Evolutionary conservation across 1,139 yeast genomes (phyloP).

Genomic region (Kodamaea fungicola): DNA sequence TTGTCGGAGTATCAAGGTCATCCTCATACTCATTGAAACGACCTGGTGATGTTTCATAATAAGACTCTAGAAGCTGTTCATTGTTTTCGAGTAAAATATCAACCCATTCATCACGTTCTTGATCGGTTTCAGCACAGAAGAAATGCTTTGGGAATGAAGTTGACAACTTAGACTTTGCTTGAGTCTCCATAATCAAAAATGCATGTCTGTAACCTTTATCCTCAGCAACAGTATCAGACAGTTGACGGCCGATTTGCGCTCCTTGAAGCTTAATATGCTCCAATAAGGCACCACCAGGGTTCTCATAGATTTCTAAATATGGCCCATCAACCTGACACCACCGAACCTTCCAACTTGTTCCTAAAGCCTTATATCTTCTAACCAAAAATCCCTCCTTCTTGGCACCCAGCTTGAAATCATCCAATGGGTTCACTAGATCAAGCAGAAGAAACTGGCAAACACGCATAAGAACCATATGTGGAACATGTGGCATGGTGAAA

Average conservation of each 20-base stretch:
- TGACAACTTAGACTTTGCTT: slow-evolving; percentile 51
- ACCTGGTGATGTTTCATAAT: slow-evolving; percentile 8
- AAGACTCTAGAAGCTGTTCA: slow-evolving; percentile 5
- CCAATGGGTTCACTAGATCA: slow-evolving; percentile 64
- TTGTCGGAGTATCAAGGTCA: slow-evolving; percentile 12
- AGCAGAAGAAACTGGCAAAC: slow-evolving; percentile 67
- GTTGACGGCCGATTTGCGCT: slow-evolving; percentile 64
- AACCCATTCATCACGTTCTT: slow-evolving; percentile 80
- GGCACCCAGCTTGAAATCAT: slow-evolving; percentile 53
- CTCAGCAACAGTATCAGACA: slow-evolving; percentile 57
- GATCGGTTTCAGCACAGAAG: slow-evolving; percentile 79
- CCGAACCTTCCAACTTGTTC: slow-evolving; percentile 68
- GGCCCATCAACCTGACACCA: slow-evolving; percentile 74
- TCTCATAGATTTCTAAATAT: slow-evolving; percentile 56
- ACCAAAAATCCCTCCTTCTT: slow-evolving; percentile 68
- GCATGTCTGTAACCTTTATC: slow-evolving; percentile 77
- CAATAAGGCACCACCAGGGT: slow-evolving; percentile 53
- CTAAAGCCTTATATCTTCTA: slow-evolving; percentile 55
- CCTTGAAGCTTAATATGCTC: slow-evolving; percentile 59
- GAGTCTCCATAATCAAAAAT: slow-evolving; percentile 65
- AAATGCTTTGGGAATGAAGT: slow-evolving; percentile 57
- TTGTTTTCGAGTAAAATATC: slow-evolving; percentile 51
- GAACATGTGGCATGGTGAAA: slow-evolving; percentile 60
- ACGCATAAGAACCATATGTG: slow-evolving; percentile 48
- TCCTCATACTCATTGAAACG: slow-evolving; percentile 13